A percentile compares a stretch with the other conserved stretches of the same genome.
Evolutionary conservation across 2,329 filamentous ascomycete genomes (phyloP).

Genomic region (Neofusicoccum kwambonambiense): DNA sequence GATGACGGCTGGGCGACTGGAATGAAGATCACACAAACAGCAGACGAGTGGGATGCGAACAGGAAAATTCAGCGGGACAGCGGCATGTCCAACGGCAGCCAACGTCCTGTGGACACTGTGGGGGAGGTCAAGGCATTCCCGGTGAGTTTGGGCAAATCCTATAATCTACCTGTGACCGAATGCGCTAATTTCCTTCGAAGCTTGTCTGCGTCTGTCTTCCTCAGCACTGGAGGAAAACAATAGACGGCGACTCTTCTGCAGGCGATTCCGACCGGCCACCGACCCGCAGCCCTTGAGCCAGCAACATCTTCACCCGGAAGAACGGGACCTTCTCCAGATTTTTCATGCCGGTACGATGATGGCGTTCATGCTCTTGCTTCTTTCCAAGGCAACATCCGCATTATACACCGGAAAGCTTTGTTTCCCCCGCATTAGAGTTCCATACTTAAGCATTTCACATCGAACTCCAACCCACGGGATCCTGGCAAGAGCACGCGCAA

Average conservation of each 20-base stretch:
- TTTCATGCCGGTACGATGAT: conserved; percentile 16
- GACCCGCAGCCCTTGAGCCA: conserved; percentile 4
- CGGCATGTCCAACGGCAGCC: conserved; percentile 79
- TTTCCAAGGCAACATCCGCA: background rate
- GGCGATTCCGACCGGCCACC: conserved; percentile 3
- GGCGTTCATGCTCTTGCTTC: conserved; percentile 15
- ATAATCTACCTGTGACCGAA: background rate
- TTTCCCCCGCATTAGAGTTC: background rate
- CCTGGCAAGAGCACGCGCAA: background rate
- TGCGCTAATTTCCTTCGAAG: conserved; percentile 19
- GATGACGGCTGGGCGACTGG: conserved; percentile 99
- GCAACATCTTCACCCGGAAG: no score
- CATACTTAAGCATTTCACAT: background rate
- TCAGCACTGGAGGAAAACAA: conserved; percentile 94
- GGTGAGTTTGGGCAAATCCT: conserved; percentile 24
- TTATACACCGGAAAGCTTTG: background rate
- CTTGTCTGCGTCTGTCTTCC: conserved; percentile 94
- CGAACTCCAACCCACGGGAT: background rate
- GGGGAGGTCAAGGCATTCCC: conserved; percentile 98
- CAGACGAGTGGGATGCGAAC: conserved; percentile 83
- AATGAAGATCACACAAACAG: conserved; percentile 74
- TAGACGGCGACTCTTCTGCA: conserved; percentile 68
- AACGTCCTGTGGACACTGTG: conserved; percentile 35
- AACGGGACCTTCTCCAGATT: background rate
- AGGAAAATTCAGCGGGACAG: conserved; percentile 83